Percentiles rank a stretch among this genome's conserved stretches.
phyloP scores from a whole-genome alignment of 1,284 basidiomycete genomes.

The Tilletia caries region DNA sequence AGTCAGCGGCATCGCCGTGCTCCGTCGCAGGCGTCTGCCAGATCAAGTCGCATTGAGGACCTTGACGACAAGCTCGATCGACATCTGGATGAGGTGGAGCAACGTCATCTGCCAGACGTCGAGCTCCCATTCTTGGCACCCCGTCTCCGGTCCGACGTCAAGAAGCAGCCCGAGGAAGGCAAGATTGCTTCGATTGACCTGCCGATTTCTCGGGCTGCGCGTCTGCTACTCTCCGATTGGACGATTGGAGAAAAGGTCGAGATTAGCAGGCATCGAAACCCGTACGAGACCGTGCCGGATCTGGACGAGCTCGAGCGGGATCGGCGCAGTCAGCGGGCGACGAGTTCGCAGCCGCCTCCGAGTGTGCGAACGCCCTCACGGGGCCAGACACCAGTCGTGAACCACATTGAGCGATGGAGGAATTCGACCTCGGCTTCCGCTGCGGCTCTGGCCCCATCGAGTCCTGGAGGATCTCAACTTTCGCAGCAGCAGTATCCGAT shows the following conservation, averaged over 20 bases:
- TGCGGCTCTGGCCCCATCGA: neutral
- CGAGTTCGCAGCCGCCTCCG: neutral
- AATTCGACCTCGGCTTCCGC: neutral
- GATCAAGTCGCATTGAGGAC: neutral
- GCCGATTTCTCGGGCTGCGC: neutral
- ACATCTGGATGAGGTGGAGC: neutral
- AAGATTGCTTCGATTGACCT: neutral
- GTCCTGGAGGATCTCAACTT: neutral
- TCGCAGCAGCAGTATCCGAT: neutral
- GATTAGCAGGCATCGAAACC: neutral
- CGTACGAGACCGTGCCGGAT: slow-evolving; percentile 2
- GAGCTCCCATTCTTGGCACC: neutral
- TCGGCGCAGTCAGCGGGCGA: neutral
- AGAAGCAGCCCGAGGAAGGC: neutral
- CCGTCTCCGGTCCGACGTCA: neutral
- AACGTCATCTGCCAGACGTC: neutral
- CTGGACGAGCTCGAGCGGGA: neutral
- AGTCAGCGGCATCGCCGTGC: neutral
- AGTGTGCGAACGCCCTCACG: neutral
- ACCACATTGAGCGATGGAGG: slow-evolving; percentile 6
- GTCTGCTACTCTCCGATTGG: slow-evolving; percentile 4
- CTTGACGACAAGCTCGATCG: neutral
- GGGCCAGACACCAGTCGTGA: neutral
- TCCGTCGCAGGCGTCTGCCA: neutral
- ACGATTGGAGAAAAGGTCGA: slow-evolving; percentile 1